phyloP scores from a whole-genome alignment of 306 rosid genomes.

The Fagus sylvatica region DNA sequence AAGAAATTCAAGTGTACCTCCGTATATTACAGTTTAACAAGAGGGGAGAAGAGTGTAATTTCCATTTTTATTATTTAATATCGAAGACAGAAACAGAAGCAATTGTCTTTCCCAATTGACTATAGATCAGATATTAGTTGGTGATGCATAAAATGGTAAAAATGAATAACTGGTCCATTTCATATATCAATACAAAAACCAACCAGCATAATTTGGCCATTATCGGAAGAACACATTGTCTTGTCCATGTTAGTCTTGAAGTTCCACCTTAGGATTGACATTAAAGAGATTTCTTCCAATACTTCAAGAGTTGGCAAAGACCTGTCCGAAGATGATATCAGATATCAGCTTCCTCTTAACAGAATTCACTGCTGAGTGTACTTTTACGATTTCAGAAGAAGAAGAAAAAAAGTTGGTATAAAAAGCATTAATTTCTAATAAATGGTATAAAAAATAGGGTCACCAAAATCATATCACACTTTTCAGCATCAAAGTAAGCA shows the following conservation, averaged over 20 bases:
- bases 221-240: conserved; percentile 65
- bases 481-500: conserved; percentile 11
- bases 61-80: not conserved
- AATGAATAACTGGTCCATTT: conserved; percentile 3
- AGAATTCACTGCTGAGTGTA: not conserved
- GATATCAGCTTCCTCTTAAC: conserved; percentile 17
- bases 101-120: conserved; percentile 1
- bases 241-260: conserved; percentile 61
- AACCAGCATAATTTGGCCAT: conserved; percentile 81
- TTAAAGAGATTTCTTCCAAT: conserved; percentile 60
- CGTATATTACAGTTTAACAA: not conserved
- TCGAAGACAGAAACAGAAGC: conserved; percentile 1
- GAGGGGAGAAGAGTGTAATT: not conserved
- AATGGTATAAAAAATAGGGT: not conserved
- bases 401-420: conserved; percentile 10
- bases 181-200: conserved; percentile 31
- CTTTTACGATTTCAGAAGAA: not conserved
- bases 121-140: conserved; percentile 11
- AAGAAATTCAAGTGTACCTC: not conserved
- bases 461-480: conserved; percentile 1
- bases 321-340: conserved; percentile 47
- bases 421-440: conserved; percentile 17
- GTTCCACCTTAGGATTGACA: conserved; percentile 76
- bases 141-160: conserved; percentile 11
- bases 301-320: conserved; percentile 75